Percentiles rank a stretch among this genome's conserved stretches.
These are phyloP conservation scores for Acanthamoeba sp. DNA, from an alignment of 208 protist species.

Conservation along the genomic window DNA sequence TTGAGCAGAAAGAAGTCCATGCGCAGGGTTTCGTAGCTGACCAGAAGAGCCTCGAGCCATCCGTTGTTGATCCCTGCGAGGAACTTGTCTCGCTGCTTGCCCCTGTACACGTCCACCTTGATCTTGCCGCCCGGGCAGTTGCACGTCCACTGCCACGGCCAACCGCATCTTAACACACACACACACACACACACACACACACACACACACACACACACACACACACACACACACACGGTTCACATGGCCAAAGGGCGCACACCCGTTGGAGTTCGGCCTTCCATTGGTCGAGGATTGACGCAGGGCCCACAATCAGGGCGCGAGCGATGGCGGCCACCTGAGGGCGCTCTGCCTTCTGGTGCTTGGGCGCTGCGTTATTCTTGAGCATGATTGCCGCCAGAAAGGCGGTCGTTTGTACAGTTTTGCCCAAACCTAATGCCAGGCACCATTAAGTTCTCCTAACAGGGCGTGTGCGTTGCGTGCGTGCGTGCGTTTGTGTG, in stretches of 20 bases:
- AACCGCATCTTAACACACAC: neutral
- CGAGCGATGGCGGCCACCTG: neutral
- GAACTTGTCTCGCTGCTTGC: conserved; percentile 17
- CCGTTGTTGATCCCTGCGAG: conserved; percentile 21
- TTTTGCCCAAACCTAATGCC: conserved; percentile 68
- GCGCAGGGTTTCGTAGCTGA: conserved; percentile 77
- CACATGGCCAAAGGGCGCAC: neutral
- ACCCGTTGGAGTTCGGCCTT: conserved; percentile 38
- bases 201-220: too few relatives aligned
- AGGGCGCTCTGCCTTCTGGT: too few relatives aligned
- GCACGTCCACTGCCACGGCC: neutral
- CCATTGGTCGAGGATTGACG: conserved; percentile 71
- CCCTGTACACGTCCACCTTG: conserved; percentile 53
- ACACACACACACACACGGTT: neutral
- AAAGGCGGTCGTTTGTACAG: conserved; percentile 30
- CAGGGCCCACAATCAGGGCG: conserved; percentile 64
- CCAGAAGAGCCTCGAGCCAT: conserved; percentile 51
- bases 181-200: too few relatives aligned
- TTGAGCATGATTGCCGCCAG: conserved; percentile 32
- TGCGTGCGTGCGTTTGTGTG: too few relatives aligned
- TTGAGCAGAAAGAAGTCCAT: conserved; percentile 76
- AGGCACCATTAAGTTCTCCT: too few relatives aligned
- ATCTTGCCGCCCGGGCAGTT: conserved; percentile 6
- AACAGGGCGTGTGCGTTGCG: neutral
- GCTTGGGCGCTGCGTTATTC: neutral